Evolutionary conservation across 2,329 filamentous ascomycete genomes (phyloP).

Genomic region (Saccharata proteae): DNA sequence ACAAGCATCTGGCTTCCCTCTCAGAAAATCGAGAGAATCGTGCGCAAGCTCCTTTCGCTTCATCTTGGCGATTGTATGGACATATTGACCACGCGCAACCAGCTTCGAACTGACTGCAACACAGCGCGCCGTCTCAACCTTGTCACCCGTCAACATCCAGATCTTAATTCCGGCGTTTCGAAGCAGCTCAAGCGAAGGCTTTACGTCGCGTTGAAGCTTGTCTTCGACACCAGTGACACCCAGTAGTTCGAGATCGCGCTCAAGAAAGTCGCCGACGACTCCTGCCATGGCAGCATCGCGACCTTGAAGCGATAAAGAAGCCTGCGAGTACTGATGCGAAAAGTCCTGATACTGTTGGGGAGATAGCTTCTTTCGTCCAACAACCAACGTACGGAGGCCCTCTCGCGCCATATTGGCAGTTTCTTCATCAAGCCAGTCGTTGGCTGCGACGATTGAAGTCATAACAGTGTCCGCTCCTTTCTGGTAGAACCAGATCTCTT

Average conservation of each 20-base stretch:
- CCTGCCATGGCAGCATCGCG: conserved; percentile 73
- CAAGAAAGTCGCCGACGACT: conserved; percentile 69
- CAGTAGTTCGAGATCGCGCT: conserved; percentile 78
- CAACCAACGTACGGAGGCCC: conserved; percentile 82
- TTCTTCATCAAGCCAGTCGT: conserved; percentile 98
- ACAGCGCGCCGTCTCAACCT: conserved; percentile 93
- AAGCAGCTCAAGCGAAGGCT: conserved; percentile 84
- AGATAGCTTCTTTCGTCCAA: conserved; percentile 82
- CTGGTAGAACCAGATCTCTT: conserved; percentile 96
- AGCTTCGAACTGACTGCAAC: conserved; percentile 92
- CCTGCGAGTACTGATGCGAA: conserved; percentile 59
- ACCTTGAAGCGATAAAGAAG: conserved; percentile 65
- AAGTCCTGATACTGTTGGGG: conserved; percentile 72
- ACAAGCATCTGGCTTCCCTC: conserved; percentile 74
- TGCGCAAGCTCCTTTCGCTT: conserved; percentile 75
- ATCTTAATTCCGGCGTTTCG: conserved; percentile 98
- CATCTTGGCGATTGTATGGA: conserved; percentile 81
- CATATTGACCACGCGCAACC: conserved; percentile 85
- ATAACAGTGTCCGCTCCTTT: conserved; percentile 98
- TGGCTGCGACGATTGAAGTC: conserved; percentile 86
- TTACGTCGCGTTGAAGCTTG: conserved; percentile 90
- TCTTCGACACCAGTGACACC: conserved; percentile 98
- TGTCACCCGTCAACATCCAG: conserved; percentile 99
- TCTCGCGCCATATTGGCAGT: conserved; percentile 99
- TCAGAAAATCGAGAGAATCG: conserved; percentile 77